Conservation (phyloP, 1,139 yeast species). For the Pichia sp. region DNA sequence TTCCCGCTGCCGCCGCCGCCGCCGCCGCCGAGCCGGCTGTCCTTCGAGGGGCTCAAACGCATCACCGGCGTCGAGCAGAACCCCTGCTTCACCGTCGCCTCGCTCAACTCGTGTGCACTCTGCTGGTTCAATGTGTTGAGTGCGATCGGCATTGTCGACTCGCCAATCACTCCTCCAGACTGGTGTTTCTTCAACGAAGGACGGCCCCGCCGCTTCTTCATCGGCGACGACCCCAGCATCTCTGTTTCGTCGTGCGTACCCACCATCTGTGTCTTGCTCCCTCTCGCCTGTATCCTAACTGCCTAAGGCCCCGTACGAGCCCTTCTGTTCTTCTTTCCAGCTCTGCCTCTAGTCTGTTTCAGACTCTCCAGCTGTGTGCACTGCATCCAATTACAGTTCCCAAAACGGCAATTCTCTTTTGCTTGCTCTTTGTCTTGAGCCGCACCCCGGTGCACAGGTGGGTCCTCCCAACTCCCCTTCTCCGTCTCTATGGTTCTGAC, state of each 20-base stretch:
- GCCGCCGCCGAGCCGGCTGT: background rate
- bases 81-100: slow-evolving; percentile 28
- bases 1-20: background rate
- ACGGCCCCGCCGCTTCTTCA: slow-evolving; percentile 30
- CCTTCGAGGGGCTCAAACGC: slow-evolving; percentile 32
- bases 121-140: slow-evolving; percentile 16
- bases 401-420: slow-evolving; percentile 3
- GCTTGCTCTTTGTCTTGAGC: background rate
- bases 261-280: background rate
- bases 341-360: slow-evolving; percentile 3
- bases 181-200: slow-evolving; percentile 26
- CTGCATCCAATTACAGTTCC: slow-evolving; percentile 11
- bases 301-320: background rate
- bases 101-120: slow-evolving; percentile 11
- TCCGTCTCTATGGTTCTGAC: too few relatives aligned
- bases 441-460: background rate
- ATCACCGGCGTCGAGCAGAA: slow-evolving; percentile 33
- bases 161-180: slow-evolving; percentile 23
- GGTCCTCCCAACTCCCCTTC: too few relatives aligned
- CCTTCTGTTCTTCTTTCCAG: background rate
- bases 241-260: background rate
- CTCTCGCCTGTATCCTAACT: background rate
- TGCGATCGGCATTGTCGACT: slow-evolving; percentile 24
- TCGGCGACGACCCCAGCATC: slow-evolving; percentile 19
- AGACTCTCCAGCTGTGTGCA: slow-evolving; percentile 1